Conservation (phyloP, 192 early-diverging fungal species). For the Linnemannia schmuckeri region DNA sequence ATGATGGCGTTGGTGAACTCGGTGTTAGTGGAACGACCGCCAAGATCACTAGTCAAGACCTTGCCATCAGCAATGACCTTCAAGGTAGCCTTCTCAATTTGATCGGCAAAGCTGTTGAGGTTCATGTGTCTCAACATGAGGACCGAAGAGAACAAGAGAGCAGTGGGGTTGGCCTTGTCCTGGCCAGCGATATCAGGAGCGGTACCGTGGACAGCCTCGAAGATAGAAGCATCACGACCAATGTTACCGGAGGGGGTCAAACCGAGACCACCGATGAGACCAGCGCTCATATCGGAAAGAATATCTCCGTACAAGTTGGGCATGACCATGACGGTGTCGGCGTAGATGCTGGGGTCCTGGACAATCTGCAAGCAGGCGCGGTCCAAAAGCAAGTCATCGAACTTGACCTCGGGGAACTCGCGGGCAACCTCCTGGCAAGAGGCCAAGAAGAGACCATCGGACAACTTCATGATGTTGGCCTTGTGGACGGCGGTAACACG, state of each 20-base stretch:
- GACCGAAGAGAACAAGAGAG: conserved; percentile 92
- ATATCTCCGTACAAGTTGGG: conserved; percentile 99
- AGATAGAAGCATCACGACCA: conserved; percentile 97
- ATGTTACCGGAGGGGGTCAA: conserved; percentile 99
- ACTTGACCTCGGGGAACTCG: conserved; percentile 92
- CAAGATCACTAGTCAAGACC: conserved; percentile 90
- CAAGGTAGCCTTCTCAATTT: conserved; percentile 93
- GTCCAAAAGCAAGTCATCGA: conserved; percentile 94
- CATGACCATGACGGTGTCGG: conserved; percentile 98
- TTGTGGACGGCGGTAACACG: conserved; percentile 98
- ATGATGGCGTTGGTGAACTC: conserved; percentile 92
- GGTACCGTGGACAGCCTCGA: conserved; percentile 95
- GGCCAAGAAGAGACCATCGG: conserved; percentile 97
- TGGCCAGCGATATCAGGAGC: conserved; percentile 99
- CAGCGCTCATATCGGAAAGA: conserved; percentile 97
- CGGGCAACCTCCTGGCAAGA: conserved; percentile 92
- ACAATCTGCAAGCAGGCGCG: conserved; percentile 93
- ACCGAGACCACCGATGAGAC: conserved; percentile 97
- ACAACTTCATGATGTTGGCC: conserved; percentile 96
- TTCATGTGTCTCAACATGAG: conserved; percentile 99
- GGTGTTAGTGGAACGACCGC: conserved; percentile 85
- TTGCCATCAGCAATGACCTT: conserved; percentile 95
- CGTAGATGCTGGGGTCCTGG: conserved; percentile 91
- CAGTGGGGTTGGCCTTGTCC: conserved; percentile 65
- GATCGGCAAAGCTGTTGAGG: conserved; percentile 81